phyloP scores from a whole-genome alignment of 2,329 filamentous ascomycete genomes.

The Alternaria postmessia region DNA sequence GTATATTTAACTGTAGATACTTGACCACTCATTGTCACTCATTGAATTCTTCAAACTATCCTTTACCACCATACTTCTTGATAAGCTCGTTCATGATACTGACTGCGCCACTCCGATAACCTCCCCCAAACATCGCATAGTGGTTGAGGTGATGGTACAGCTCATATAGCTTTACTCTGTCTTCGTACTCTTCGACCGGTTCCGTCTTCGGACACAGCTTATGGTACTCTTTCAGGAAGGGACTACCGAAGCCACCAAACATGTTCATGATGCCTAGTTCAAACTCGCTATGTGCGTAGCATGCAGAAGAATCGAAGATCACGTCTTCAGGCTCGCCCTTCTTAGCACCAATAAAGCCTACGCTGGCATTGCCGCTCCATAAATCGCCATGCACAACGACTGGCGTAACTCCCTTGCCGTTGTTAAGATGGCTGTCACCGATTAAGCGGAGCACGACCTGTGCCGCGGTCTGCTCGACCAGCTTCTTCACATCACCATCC shows the following conservation, averaged over 20 bases:
- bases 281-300: conserved; percentile 88
- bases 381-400: conserved; percentile 90
- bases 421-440: conserved; percentile 70
- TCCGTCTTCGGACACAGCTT: conserved; percentile 78
- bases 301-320: conserved; percentile 81
- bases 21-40: conserved; percentile 9
- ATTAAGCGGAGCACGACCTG: conserved; percentile 80
- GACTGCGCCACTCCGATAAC: conserved; percentile 79
- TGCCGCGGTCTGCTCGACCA: conserved; percentile 70
- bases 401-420: conserved; percentile 69
- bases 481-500: conserved; percentile 67
- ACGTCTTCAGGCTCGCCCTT: conserved; percentile 76
- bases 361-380: conserved; percentile 87
- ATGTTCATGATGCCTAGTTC: conserved; percentile 95
- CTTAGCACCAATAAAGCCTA: conserved; percentile 65
- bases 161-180: conserved; percentile 82
- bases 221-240: conserved; percentile 82
- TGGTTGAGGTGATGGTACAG: conserved; percentile 94
- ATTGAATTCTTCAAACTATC: neutral
- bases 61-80: conserved; percentile 68
- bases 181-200: conserved; percentile 83
- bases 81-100: conserved; percentile 79
- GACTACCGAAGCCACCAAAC: conserved; percentile 84
- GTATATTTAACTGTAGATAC: conserved; percentile 13
- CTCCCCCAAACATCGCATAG: conserved; percentile 81